Percentiles rank a stretch among this genome's conserved stretches.
phyloP scores from a whole-genome alignment of 805 yeast species.

The Saccharomycodes ludwigii region DNA sequence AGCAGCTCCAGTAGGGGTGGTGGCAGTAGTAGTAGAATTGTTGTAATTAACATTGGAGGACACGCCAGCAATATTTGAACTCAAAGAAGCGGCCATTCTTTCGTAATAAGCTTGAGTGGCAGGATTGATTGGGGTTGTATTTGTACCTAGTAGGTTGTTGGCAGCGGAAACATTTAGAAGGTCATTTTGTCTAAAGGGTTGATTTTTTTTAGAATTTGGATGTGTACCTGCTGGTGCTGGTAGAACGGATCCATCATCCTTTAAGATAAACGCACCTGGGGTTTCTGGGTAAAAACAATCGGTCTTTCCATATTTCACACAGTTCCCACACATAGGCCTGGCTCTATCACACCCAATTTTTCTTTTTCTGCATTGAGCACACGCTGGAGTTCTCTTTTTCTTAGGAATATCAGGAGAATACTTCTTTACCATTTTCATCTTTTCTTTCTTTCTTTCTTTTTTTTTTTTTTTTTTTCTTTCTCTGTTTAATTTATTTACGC shows the following conservation, averaged over 20 bases:
- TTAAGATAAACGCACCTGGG: conserved; percentile 17
- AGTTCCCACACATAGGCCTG: conserved; percentile 30
- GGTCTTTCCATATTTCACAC: conserved; percentile 18
- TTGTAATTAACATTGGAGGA: background rate
- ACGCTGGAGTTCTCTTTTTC: conserved; percentile 19
- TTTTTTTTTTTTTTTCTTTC: too few species aligned
- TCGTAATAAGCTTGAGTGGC: background rate
- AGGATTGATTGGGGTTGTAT: background rate
- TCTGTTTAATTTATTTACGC: too few species aligned
- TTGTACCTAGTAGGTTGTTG: background rate
- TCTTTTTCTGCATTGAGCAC: conserved; percentile 21
- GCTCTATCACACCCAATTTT: conserved; percentile 31
- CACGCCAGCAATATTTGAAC: too few species aligned
- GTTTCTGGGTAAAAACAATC: conserved; percentile 22
- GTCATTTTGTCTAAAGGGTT: too few species aligned
- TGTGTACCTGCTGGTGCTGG: conserved; percentile 2
- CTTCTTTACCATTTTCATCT: too few species aligned
- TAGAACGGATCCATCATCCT: conserved; percentile 7
- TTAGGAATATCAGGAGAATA: too few species aligned
- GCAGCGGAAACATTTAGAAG: too few species aligned
- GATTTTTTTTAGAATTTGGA: too few species aligned
- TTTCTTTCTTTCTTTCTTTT: too few species aligned
- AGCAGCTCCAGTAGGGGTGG: background rate
- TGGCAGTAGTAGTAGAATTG: background rate
- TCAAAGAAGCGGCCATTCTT: too few species aligned